These are phyloP conservation scores for Zygoascus ofunaensis DNA, from an alignment of 805 yeast species.

Conservation along the genomic window DNA sequence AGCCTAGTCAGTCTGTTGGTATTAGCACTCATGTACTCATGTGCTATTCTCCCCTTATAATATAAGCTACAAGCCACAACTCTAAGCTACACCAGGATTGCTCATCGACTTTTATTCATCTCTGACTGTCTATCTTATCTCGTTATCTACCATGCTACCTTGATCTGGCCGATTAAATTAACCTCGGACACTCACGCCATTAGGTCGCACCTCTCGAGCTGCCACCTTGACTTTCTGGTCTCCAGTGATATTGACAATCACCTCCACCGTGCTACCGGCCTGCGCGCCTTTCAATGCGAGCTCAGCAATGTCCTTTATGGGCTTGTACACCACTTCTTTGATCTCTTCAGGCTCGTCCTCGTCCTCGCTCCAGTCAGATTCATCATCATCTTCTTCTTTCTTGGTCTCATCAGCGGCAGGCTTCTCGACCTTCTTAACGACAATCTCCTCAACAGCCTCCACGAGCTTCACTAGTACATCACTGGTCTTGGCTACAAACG, in stretches of 20 bases:
- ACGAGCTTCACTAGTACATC: conserved; percentile 57
- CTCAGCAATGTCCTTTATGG: conserved; percentile 70
- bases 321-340: conserved; percentile 62
- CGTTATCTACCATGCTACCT: too few species aligned
- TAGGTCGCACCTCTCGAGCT: conserved; percentile 32
- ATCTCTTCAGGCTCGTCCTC: conserved; percentile 89
- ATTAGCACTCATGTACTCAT: too few species aligned
- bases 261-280: conserved; percentile 54
- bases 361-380: conserved; percentile 40
- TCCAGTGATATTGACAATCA: conserved; percentile 53
- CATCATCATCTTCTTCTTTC: conserved; percentile 42
- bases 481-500: conserved; percentile 47
- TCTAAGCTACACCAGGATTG: too few species aligned
- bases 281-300: conserved; percentile 63
- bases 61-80: too few species aligned
- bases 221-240: conserved; percentile 57
- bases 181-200: conserved; percentile 21
- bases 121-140: too few species aligned
- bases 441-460: conserved; percentile 79
- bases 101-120: too few species aligned
- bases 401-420: conserved; percentile 38
- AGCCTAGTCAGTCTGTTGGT: too few species aligned
- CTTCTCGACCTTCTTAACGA: conserved; percentile 70
- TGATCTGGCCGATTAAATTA: too few species aligned
- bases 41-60: too few species aligned